Base-by-base conservation (phyloP, 1,284 basidiomycete species). In the Ceratobasidium sp. region DNA sequence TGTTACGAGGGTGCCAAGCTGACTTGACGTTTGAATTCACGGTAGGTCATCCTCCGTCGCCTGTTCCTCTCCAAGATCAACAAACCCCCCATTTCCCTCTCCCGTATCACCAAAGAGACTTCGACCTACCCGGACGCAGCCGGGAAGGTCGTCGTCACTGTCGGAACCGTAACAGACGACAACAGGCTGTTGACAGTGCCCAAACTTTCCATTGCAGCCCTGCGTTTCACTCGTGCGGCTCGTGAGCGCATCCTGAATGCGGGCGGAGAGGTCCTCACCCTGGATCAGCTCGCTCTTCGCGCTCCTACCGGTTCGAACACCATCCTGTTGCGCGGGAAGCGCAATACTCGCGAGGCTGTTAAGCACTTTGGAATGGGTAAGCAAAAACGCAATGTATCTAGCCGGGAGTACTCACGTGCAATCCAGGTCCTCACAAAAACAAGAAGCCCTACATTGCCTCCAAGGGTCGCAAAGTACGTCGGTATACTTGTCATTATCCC, bases 31-130 rank as follows among this genome's bases (percentile, higher is more conserved):
- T 38, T 33, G 21, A 74, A 36, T 74, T 59, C 30, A 42, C 49
- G 44, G 63, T 76, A 92, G 90, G 92, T 90, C 80, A 86, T 99
- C 83, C 94, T 99, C 80, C 94, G 91, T 83, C 92, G 96, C 75
- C 90, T 99, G 75, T 99, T 95, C 87, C 91, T 96, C 83, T 95
- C 93, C 81, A 95, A 96, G 87, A 90, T 88, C 88, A 99, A 99
- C 89, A 94, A 95, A 77, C 95, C 97, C 70, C 97, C 97, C 73
- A 84, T 99, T 77, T 98, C 96, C 78, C 86, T 98, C 78, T 97
- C 95, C 75, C 88, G 91, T 80, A 92, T 97, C 79, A 83, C 89
- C 76, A 94, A 90, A 83, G 90, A 95, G 82, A 93, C 92, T 69
- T 81, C 85, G 73, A 85, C 83, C 76, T 86, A 88, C 72, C 83